A percentile compares a stretch with the other conserved stretches of the same genome.
Conservation (phyloP, 495 filamentous ascomycete species). For the Aspergillus campestris region DNA sequence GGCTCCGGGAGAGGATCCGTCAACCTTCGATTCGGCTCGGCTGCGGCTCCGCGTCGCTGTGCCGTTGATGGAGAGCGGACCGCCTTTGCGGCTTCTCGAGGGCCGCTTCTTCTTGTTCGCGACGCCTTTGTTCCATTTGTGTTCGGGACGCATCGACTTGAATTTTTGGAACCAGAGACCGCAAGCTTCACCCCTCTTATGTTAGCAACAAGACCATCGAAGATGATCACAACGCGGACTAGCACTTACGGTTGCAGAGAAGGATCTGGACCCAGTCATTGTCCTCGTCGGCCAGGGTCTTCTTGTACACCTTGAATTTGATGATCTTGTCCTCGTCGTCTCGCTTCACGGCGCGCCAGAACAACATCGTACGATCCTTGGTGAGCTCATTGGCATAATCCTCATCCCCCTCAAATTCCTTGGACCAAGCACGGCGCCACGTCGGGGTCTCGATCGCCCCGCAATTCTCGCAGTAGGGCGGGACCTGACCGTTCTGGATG, state of each 20-base stretch:
- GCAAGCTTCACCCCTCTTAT: slow-evolving; percentile 50
- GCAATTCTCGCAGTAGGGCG: slow-evolving; percentile 83
- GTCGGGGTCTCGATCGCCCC: slow-evolving; percentile 91
- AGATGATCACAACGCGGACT: slow-evolving; percentile 1
- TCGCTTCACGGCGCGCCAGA: slow-evolving; percentile 53
- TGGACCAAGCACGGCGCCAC: slow-evolving; percentile 83
- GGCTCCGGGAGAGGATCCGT: slow-evolving; percentile 33
- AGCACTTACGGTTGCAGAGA: slow-evolving; percentile 77
- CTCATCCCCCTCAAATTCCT: slow-evolving; percentile 53
- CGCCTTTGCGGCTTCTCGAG: slow-evolving; percentile 27
- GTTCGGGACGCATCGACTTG: slow-evolving; percentile 71
- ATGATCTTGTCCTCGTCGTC: slow-evolving; percentile 50
- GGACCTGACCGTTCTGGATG: slow-evolving; percentile 63
- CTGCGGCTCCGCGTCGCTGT: slow-evolving; percentile 25
- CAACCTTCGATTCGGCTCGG: slow-evolving; percentile 20
- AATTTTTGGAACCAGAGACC: slow-evolving; percentile 89
- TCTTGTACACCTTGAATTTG: slow-evolving; percentile 67
- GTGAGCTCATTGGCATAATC: slow-evolving; percentile 56
- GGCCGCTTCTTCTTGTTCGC: slow-evolving; percentile 38
- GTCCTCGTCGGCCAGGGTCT: slow-evolving; percentile 57
- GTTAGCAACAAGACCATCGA: slow-evolving; percentile 13
- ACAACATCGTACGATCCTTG: slow-evolving; percentile 53
- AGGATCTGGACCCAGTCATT: slow-evolving; percentile 58
- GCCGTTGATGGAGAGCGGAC: slow-evolving; percentile 22
- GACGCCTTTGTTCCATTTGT: slow-evolving; percentile 64